Evolutionary conservation across 805 yeast species (phyloP).

Genomic region (Suhomyces prunicola): DNA sequence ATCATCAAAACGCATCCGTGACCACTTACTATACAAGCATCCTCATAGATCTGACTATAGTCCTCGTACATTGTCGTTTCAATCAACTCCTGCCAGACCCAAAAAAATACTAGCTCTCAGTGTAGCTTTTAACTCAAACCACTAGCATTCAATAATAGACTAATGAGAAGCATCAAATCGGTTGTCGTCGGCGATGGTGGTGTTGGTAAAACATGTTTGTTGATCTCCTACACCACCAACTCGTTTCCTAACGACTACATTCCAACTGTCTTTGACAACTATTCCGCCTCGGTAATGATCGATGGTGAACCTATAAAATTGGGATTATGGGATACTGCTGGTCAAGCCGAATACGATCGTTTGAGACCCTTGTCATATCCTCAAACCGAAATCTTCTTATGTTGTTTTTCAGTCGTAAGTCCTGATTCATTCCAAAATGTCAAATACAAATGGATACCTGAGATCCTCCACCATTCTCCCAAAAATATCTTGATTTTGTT

Average conservation of each 20-base stretch:
- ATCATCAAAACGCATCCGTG: not conserved
- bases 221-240: constrained; percentile 86
- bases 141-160: not conserved
- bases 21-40: not conserved
- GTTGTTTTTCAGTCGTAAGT: constrained; percentile 81
- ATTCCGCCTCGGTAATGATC: constrained; percentile 79
- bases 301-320: constrained; percentile 79
- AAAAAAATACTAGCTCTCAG: not conserved
- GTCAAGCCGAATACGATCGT: constrained; percentile 89
- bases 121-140: not conserved
- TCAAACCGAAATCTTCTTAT: constrained; percentile 82
- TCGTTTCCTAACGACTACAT: constrained; percentile 91
- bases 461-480: constrained; percentile 79
- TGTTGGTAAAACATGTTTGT: constrained; percentile 88
- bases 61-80: not conserved
- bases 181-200: constrained; percentile 96
- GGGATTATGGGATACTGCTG: constrained; percentile 96
- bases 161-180: constrained; percentile 83
- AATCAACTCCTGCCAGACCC: not conserved
- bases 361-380: constrained; percentile 88
- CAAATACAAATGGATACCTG: constrained; percentile 75
- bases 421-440: constrained; percentile 81
- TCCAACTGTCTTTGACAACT: constrained; percentile 92
- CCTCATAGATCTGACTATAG: not conserved
- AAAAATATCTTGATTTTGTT: constrained; percentile 63